These are phyloP conservation scores for Cladochytrium replicatum DNA, from an alignment of 192 early-diverging fungal genomes.

Conservation along the genomic window DNA sequence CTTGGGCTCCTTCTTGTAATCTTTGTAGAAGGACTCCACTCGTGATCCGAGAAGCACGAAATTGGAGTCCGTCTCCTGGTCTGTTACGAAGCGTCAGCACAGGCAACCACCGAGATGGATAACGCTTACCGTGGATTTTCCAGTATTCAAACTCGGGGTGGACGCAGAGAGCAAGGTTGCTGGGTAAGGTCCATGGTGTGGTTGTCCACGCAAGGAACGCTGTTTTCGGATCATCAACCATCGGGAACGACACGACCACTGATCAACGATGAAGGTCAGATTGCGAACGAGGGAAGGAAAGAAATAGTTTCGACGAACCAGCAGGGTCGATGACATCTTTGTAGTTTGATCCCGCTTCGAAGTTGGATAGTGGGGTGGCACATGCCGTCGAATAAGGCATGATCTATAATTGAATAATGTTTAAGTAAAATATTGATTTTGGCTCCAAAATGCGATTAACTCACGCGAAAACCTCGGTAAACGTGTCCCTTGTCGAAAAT, in stretches of 20 bases:
- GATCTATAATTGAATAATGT: conserved; percentile 19
- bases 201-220: conserved; percentile 94
- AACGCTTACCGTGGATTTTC: conserved; percentile 63
- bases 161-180: conserved; percentile 88
- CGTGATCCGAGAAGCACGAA: conserved; percentile 84
- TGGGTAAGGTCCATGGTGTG: conserved; percentile 97
- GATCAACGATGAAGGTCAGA: conserved; percentile 1
- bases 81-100: conserved; percentile 15
- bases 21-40: conserved; percentile 83
- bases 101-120: not conserved
- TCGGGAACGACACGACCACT: conserved; percentile 90
- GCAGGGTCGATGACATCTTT: conserved; percentile 95
- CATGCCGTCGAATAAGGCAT: conserved; percentile 97
- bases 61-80: conserved; percentile 67
- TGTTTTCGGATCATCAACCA: conserved; percentile 67
- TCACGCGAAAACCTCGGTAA: conserved; percentile 80
- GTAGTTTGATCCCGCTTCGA: conserved; percentile 94
- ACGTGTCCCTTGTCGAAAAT: conserved; percentile 90
- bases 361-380: conserved; percentile 90
- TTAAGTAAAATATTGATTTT: conserved; percentile 7
- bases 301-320: conserved; percentile 27
- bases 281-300: not conserved
- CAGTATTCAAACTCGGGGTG: conserved; percentile 90
- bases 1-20: conserved; percentile 90
- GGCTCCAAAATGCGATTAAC: conserved; percentile 13